Evolutionary conservation across 495 filamentous ascomycete genomes (phyloP).

Genomic region (Chaetomium fimeti): DNA sequence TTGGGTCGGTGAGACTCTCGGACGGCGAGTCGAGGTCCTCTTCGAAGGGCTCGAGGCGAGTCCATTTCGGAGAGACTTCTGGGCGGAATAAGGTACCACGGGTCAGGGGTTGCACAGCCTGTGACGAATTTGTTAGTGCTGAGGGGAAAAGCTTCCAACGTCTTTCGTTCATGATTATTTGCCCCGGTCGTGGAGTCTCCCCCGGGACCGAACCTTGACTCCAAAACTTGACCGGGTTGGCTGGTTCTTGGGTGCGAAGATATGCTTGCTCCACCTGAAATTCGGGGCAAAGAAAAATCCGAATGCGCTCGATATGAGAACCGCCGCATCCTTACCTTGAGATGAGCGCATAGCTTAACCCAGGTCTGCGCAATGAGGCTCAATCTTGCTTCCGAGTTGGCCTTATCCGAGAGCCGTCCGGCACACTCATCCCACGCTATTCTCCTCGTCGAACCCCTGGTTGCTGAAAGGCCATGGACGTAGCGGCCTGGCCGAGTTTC

Average conservation of each 20-base stretch:
- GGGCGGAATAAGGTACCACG: conserved; percentile 23
- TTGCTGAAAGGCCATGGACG: conserved; percentile 28
- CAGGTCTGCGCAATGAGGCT: conserved; percentile 37
- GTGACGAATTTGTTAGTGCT: conserved; percentile 10
- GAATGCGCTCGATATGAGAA: background rate
- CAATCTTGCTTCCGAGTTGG: conserved; percentile 26
- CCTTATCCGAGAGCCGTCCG: conserved; percentile 10
- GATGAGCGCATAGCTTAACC: conserved; percentile 28
- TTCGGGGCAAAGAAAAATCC: background rate
- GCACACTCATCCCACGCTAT: conserved; percentile 28
- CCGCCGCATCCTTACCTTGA: conserved; percentile 29
- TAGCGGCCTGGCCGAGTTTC: conserved; percentile 35
- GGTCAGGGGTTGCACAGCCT: conserved; percentile 13
- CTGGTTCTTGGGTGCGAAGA: background rate
- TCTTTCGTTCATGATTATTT: background rate
- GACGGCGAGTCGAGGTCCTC: conserved; percentile 18
- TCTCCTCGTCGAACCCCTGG: conserved; percentile 23
- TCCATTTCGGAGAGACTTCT: conserved; percentile 22
- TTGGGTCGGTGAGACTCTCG: conserved; percentile 21
- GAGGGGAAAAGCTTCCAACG: background rate
- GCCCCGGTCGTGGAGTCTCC: background rate
- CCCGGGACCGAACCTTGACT: background rate
- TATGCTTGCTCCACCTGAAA: background rate
- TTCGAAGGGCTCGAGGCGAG: conserved; percentile 10
- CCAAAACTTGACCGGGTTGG: background rate